Percentiles rank a stretch among this genome's conserved stretches.
These are phyloP conservation scores for Colletotrichum noveboracense DNA, from an alignment of 2,329 filamentous ascomycete species.

Conservation along the genomic window DNA sequence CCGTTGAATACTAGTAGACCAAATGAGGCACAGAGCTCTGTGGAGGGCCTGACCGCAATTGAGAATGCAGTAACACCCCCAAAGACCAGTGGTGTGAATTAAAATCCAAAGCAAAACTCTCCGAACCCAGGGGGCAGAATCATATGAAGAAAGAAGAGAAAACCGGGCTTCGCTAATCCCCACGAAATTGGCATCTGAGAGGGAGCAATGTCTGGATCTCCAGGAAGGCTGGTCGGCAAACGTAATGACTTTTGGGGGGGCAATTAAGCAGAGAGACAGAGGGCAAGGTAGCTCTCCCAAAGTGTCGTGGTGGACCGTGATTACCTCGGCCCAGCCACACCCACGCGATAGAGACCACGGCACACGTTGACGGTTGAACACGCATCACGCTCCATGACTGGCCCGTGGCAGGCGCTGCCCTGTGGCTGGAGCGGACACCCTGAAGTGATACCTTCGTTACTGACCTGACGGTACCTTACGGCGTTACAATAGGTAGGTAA, in stretches of 20 bases:
- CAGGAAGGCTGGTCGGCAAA: slow-evolving; percentile 15
- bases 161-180: background rate
- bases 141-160: background rate
- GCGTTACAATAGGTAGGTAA: background rate
- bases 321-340: slow-evolving; percentile 23
- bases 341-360: background rate
- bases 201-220: background rate
- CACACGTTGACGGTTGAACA: background rate
- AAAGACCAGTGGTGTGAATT: background rate
- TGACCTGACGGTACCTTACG: background rate
- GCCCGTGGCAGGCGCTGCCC: background rate
- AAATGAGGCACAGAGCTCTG: background rate
- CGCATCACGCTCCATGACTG: background rate
- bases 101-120: background rate
- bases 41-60: background rate
- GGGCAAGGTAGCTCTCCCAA: background rate
- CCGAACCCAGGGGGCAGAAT: background rate
- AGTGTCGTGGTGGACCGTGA: slow-evolving; percentile 11
- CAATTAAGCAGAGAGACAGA: background rate
- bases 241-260: background rate
- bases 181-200: slow-evolving; percentile 5
- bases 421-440: background rate
- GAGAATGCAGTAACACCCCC: background rate
- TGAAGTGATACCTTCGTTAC: background rate
- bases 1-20: background rate